Evolutionary conservation across 176 grass and related monocot species (phyloP).

Genomic region (Carex parvula): DNA sequence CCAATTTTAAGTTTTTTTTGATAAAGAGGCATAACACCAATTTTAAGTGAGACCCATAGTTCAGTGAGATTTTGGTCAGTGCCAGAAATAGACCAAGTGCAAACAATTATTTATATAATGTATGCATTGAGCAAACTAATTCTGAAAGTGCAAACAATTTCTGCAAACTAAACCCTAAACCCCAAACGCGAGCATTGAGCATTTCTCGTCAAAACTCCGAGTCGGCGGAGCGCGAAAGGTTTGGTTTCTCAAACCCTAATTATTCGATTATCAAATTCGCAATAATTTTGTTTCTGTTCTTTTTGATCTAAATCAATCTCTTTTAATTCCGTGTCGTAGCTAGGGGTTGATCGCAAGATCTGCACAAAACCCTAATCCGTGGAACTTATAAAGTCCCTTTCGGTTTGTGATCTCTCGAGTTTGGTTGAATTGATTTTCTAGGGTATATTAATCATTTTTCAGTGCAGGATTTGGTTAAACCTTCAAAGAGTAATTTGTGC

Average conservation of each 20-base stretch:
- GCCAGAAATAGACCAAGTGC: no score
- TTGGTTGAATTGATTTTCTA: conserved; percentile 3
- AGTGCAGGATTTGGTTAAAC: conserved; percentile 7
- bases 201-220: no score
- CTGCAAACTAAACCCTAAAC: no score
- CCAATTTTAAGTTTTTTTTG: no score
- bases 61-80: no score
- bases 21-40: no score
- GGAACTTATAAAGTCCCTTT: conserved; percentile 20
- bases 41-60: no score
- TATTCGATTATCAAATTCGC: background rate
- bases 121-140: no score
- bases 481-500: background rate
- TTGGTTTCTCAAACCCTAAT: background rate
- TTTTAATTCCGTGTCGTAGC: conserved; percentile 25
- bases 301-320: background rate
- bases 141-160: no score
- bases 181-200: no score
- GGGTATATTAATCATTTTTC: background rate
- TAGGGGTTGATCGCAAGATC: conserved; percentile 22
- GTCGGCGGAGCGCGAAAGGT: background rate
- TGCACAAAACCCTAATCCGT: conserved; percentile 10
- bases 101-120: no score
- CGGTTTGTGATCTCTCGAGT: conserved; percentile 13
- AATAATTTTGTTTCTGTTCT: no score